Conservation (phyloP, 768 basidiomycete genomes). For the Amanita rimosa region DNA sequence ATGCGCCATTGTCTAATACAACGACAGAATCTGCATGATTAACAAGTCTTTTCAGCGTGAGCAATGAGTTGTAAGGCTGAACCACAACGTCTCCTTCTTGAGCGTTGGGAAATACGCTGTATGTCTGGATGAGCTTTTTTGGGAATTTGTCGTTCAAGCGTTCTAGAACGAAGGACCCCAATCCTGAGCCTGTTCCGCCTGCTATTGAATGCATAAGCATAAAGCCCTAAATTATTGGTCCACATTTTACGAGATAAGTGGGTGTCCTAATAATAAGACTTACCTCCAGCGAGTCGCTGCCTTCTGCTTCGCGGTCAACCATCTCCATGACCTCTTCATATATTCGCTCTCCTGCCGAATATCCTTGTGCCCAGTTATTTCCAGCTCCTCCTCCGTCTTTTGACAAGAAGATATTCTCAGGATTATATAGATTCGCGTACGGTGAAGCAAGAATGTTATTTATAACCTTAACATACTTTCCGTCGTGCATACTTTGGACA, state of each 20-base stretch:
- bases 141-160: conserved; percentile 96
- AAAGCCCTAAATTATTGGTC: conserved; percentile 61
- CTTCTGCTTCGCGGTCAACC: conserved; percentile 96
- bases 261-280: conserved; percentile 8
- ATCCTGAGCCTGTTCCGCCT: conserved; percentile 95
- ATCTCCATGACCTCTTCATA: conserved; percentile 99
- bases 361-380: conserved; percentile 98
- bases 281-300: conserved; percentile 94
- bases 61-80: conserved; percentile 93
- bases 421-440: conserved; percentile 89
- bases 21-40: conserved; percentile 98
- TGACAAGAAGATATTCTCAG: conserved; percentile 93
- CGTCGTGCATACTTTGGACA: not conserved
- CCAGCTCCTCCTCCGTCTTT: conserved; percentile 99
- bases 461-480: conserved; percentile 59
- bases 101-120: conserved; percentile 95
- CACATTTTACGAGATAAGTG: not conserved
- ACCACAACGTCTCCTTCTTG: conserved; percentile 95
- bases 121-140: conserved; percentile 98
- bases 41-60: conserved; percentile 87
- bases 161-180: conserved; percentile 97
- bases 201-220: conserved; percentile 99
- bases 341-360: conserved; percentile 77
- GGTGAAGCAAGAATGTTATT: conserved; percentile 87
- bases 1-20: conserved; percentile 92